phyloP scores from a whole-genome alignment of 1,284 basidiomycete genomes.

The Rhodotorula sp. region DNA sequence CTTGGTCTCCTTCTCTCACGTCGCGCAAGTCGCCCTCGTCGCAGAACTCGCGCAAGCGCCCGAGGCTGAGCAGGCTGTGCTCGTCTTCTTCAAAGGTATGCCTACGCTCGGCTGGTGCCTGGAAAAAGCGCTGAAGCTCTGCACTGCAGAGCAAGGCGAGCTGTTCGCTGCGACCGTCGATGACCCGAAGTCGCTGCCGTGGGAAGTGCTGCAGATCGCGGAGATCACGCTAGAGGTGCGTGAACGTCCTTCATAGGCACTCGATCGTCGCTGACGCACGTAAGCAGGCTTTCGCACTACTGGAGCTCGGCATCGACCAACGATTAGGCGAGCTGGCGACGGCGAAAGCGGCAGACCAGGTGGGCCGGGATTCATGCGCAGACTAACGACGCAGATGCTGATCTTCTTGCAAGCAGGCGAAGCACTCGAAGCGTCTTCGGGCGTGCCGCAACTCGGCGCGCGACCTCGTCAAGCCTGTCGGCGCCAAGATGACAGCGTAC shows the following conservation, averaged over 20 bases:
- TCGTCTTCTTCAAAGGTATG: constrained; percentile 63
- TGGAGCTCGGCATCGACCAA: constrained; percentile 38
- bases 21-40: constrained; percentile 22
- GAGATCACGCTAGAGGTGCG: constrained; percentile 68
- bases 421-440: constrained; percentile 30
- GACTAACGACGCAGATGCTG: background rate
- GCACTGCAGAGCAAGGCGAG: constrained; percentile 25
- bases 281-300: constrained; percentile 35
- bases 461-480: constrained; percentile 19
- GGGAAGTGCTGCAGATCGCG: constrained; percentile 65
- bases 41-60: constrained; percentile 56
- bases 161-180: constrained; percentile 27
- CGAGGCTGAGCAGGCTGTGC: constrained; percentile 59
- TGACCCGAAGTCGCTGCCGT: constrained; percentile 47
- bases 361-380: background rate
- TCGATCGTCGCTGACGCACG: background rate
- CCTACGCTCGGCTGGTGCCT: no score
- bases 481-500: constrained; percentile 23
- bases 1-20: constrained; percentile 12
- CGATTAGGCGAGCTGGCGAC: constrained; percentile 13
- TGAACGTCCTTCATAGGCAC: no score
- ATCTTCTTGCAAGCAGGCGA: constrained; percentile 2
- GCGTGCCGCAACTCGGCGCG: constrained; percentile 25
- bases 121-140: constrained; percentile 31
- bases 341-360: constrained; percentile 26